Evolutionary conservation across 2,329 filamentous ascomycete species (phyloP).

Genomic region (Fusarium sp.): DNA sequence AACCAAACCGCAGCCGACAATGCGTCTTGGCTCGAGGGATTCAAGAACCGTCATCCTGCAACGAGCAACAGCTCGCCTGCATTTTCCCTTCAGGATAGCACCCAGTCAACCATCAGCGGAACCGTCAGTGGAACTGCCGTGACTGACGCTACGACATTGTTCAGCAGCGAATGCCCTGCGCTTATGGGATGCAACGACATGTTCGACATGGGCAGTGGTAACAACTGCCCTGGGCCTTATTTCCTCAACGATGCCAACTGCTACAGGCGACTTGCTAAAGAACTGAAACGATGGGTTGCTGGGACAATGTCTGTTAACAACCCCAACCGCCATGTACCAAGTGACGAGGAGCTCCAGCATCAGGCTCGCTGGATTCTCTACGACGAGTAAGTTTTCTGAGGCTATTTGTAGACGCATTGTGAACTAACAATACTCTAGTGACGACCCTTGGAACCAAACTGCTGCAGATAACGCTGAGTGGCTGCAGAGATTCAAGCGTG

Average conservation of each 20-base stretch:
- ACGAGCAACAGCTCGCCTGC: slow-evolving; percentile 40
- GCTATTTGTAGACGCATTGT: not conserved
- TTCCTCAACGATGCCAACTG: slow-evolving; percentile 71
- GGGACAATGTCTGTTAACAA: slow-evolving; percentile 69
- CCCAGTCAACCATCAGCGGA: slow-evolving; percentile 16
- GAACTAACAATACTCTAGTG: slow-evolving; percentile 53
- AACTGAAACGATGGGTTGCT: slow-evolving; percentile 64
- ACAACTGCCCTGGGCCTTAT: slow-evolving; percentile 48
- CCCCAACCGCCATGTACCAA: slow-evolving; percentile 67
- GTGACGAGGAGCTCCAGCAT: slow-evolving; percentile 71
- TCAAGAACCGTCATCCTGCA: slow-evolving; percentile 59
- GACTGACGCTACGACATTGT: slow-evolving; percentile 32
- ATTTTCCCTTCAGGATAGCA: slow-evolving; percentile 40
- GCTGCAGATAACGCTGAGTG: slow-evolving; percentile 72
- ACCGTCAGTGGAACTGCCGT: slow-evolving; percentile 14
- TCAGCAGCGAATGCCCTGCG: slow-evolving; percentile 24
- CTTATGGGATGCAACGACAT: slow-evolving; percentile 14
- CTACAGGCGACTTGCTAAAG: slow-evolving; percentile 65
- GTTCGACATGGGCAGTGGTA: slow-evolving; percentile 10
- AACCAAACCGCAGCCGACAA: slow-evolving; percentile 73
- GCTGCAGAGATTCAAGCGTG: slow-evolving; percentile 71
- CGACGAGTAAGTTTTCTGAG: slow-evolving; percentile 62
- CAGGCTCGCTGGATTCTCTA: slow-evolving; percentile 73
- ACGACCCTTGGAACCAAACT: slow-evolving; percentile 73
- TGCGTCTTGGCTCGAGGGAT: slow-evolving; percentile 62